These are phyloP conservation scores for Calonectria naviculata DNA, from an alignment of 2,329 filamentous ascomycete species.

Conservation along the genomic window DNA sequence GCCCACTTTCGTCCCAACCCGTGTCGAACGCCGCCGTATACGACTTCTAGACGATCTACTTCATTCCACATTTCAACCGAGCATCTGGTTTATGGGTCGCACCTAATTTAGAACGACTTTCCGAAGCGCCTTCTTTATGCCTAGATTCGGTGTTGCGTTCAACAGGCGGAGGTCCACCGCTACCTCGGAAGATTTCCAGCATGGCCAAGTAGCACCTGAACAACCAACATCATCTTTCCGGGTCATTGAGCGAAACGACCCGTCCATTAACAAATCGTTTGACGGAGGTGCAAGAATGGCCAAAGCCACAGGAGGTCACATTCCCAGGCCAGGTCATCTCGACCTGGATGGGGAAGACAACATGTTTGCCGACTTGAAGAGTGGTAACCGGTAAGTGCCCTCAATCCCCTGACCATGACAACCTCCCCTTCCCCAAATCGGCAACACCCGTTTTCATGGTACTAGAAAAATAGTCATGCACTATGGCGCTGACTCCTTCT, in stretches of 20 bases:
- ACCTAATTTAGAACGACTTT: slow-evolving; percentile 35
- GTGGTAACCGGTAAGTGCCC: slow-evolving; percentile 63
- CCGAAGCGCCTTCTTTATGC: slow-evolving; percentile 59
- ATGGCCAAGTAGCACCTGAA: slow-evolving; percentile 58
- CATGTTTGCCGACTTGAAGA: slow-evolving; percentile 67
- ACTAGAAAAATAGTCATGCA: slow-evolving; percentile 41
- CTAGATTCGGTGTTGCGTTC: slow-evolving; percentile 71
- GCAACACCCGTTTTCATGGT: slow-evolving; percentile 32
- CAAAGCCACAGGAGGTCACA: slow-evolving; percentile 48
- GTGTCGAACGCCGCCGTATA: slow-evolving; percentile 22
- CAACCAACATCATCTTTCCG: slow-evolving; percentile 69
- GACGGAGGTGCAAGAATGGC: slow-evolving; percentile 59
- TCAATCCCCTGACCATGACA: not conserved
- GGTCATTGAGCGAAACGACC: slow-evolving; percentile 66
- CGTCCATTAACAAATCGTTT: slow-evolving; percentile 57
- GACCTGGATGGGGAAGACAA: slow-evolving; percentile 65
- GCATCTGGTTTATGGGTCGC: slow-evolving; percentile 38
- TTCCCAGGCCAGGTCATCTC: slow-evolving; percentile 51
- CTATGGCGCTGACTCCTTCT: slow-evolving; percentile 49
- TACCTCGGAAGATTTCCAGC: slow-evolving; percentile 64
- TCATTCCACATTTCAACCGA: slow-evolving; percentile 18
- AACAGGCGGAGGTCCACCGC: slow-evolving; percentile 70
- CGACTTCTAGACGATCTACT: slow-evolving; percentile 29
- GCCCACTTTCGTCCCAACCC: slow-evolving; percentile 20
- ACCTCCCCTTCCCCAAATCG: slow-evolving; percentile 30